These are phyloP conservation scores for Trypanosoma theileri DNA, from an alignment of 208 protist genomes.

Conservation along the genomic window DNA sequence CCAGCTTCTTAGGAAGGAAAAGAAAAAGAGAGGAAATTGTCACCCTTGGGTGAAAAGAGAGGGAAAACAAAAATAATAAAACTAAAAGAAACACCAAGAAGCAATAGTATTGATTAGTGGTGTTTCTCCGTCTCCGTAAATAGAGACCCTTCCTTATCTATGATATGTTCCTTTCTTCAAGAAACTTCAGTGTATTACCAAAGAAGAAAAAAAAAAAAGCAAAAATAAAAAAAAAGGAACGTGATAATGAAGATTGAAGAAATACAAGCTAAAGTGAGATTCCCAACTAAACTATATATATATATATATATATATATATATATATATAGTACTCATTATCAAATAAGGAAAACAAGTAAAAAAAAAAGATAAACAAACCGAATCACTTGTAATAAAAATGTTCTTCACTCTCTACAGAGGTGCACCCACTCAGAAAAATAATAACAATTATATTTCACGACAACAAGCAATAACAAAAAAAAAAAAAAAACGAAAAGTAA, in stretches of 20 bases:
- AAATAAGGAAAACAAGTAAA: too few relatives aligned
- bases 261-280: constrained; percentile 4
- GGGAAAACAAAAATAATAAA: too few relatives aligned
- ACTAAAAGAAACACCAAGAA: too few relatives aligned
- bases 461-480: constrained; percentile 9
- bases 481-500: constrained; percentile 8
- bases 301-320: not conserved
- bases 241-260: constrained; percentile 23
- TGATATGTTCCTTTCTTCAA: not conserved
- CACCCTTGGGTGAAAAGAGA: too few relatives aligned
- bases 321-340: not conserved
- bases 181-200: not conserved
- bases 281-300: not conserved
- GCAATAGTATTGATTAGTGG: too few relatives aligned
- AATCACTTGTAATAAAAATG: too few relatives aligned
- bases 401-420: too few relatives aligned
- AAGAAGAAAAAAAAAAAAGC: constrained; percentile 24
- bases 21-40: not conserved
- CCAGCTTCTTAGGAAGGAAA: not conserved
- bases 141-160: too few relatives aligned
- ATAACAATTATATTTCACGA: not conserved
- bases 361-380: too few relatives aligned
- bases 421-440: constrained; percentile 7
- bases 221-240: constrained; percentile 20
- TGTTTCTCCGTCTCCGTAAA: too few relatives aligned